A percentile compares a stretch with the other conserved stretches of the same genome.
Conservation (phyloP, 2,329 filamentous ascomycete genomes). For the Diaporthe sp. region DNA sequence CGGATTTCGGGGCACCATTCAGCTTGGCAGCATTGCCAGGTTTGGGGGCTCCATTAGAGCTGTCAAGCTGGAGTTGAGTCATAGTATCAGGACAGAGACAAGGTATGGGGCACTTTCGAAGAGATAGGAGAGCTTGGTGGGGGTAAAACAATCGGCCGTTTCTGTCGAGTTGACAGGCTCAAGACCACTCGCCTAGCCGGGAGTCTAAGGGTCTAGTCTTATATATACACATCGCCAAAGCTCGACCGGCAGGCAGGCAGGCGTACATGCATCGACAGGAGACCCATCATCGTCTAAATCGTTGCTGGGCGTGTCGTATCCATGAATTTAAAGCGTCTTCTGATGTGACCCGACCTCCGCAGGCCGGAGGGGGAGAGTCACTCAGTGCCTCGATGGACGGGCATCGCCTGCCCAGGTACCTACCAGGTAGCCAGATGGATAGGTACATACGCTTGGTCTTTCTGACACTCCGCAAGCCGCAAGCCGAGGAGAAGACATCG, state of each 20-base stretch:
- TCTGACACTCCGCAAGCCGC: slow-evolving; percentile 2
- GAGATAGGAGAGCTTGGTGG: not conserved
- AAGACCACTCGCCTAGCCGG: not conserved
- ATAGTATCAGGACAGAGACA: not conserved
- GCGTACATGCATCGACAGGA: not conserved
- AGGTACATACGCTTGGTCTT: not conserved
- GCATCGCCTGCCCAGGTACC: not conserved
- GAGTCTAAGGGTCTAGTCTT: not conserved
- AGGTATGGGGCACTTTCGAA: not conserved
- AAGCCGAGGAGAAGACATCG: not conserved
- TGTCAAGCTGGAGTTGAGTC: slow-evolving; percentile 25
- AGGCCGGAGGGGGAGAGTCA: not conserved
- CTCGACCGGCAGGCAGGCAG: slow-evolving; percentile 11
- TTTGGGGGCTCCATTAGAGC: not conserved
- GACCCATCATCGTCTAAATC: not conserved
- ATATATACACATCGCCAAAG: not conserved
- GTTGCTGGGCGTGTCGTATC: not conserved
- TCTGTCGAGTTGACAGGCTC: slow-evolving; percentile 1
- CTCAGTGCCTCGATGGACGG: not conserved
- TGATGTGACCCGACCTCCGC: slow-evolving; percentile 21
- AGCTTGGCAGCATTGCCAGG: not conserved
- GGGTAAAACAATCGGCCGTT: not conserved
- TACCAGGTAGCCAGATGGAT: not conserved
- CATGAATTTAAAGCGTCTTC: not conserved
- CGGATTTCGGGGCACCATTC: slow-evolving; percentile 46